Conservation (phyloP, 768 basidiomycete genomes). For the Astraeus odoratus region DNA sequence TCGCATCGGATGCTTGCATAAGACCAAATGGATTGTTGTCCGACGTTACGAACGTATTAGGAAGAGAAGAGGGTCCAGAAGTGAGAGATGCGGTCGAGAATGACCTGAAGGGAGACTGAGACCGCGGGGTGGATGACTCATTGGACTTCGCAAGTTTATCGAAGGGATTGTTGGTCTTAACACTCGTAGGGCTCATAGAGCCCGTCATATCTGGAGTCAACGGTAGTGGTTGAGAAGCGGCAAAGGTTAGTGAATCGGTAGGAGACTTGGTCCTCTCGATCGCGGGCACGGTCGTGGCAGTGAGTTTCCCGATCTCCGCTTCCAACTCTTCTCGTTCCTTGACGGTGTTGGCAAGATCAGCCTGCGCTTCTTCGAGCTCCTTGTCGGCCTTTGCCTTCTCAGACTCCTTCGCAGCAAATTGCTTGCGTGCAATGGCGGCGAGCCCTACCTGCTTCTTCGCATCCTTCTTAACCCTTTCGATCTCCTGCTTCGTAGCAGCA, state of each 20-base stretch:
- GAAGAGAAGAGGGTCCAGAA: constrained; percentile 18
- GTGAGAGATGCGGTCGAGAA: constrained; percentile 35
- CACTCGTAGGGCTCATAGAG: constrained; percentile 37
- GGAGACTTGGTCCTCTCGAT: constrained; percentile 33
- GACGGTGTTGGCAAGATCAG: constrained; percentile 43
- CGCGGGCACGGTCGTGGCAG: constrained; percentile 2
- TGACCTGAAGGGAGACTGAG: constrained; percentile 56
- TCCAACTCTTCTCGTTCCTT: constrained; percentile 54
- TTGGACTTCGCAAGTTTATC: constrained; percentile 55
- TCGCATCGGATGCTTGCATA: constrained; percentile 20
- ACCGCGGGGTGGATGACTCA: constrained; percentile 34
- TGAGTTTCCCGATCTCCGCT: constrained; percentile 24
- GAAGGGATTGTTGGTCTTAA: constrained; percentile 90
- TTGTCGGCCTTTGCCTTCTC: constrained; percentile 64
- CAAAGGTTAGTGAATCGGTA: constrained; percentile 45
- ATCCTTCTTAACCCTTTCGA: constrained; percentile 89
- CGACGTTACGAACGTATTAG: constrained; percentile 6
- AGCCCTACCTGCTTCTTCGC: constrained; percentile 95
- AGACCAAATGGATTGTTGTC: constrained; percentile 51
- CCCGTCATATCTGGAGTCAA: constrained; percentile 54
- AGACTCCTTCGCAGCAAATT: constrained; percentile 76
- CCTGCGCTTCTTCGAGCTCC: constrained; percentile 62
- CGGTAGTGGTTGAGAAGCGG: constrained; percentile 70
- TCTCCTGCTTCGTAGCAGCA: constrained; percentile 57
- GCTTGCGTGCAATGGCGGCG: constrained; percentile 91